These are phyloP conservation scores for Euphorbia neoarborescens DNA, from an alignment of 441 rosid species.

Conservation along the genomic window DNA sequence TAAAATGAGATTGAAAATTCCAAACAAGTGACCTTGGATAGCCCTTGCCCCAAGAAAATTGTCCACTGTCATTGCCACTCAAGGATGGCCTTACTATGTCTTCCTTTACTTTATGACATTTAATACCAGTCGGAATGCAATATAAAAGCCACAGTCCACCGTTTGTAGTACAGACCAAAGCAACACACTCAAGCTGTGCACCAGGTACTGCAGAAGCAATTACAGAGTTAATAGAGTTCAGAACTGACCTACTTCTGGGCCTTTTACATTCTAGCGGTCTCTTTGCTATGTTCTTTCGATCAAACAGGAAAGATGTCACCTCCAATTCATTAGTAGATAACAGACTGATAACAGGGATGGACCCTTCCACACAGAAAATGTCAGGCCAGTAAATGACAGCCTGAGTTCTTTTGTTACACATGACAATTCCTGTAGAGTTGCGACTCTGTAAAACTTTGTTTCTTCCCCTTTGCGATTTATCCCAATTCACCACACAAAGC, in stretches of 20 bases:
- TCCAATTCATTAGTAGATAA: constrained; percentile 39
- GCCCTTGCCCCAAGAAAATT: constrained; percentile 42
- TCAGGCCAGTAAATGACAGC: constrained; percentile 70
- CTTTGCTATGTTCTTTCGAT: constrained; percentile 27
- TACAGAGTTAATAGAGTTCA: constrained; percentile 50
- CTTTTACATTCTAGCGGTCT: constrained; percentile 28
- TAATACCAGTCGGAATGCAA: constrained; percentile 53
- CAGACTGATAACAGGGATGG: constrained; percentile 35
- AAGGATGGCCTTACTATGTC: constrained; percentile 30
- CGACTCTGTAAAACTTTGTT: constrained; percentile 31
- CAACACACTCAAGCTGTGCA: constrained; percentile 44
- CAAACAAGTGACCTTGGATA: constrained; percentile 77
- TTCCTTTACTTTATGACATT: constrained; percentile 31
- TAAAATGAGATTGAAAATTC: constrained; percentile 37
- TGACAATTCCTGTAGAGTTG: constrained; percentile 43
- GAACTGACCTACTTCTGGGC: constrained; percentile 32
- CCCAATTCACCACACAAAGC: constrained; percentile 58
- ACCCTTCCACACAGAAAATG: constrained; percentile 40
- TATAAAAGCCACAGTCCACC: constrained; percentile 75
- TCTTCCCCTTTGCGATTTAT: constrained; percentile 24
- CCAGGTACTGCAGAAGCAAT: constrained; percentile 44
- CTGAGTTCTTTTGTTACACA: constrained; percentile 57
- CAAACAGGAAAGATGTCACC: constrained; percentile 34
- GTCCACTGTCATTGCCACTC: constrained; percentile 33
- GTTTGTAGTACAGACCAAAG: constrained; percentile 55